A percentile compares a stretch with the other conserved stretches of the same genome.
Conservation (phyloP, 805 yeast species). For the Myxozyma vanderwaltii region DNA sequence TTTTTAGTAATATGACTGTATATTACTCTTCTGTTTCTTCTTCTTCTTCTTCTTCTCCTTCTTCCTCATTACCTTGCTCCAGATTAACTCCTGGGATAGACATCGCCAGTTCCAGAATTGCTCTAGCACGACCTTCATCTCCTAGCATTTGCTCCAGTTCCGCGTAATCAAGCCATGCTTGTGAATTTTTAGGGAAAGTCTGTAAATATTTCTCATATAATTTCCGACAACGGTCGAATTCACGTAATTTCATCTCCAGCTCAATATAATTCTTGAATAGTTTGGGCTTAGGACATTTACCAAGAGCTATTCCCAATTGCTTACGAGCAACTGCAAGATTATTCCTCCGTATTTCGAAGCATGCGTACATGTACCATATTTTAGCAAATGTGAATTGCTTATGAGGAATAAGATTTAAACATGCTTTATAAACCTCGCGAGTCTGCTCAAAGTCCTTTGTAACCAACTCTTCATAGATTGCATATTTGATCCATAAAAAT, state of each 20-base stretch:
- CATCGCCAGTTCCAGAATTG: constrained; percentile 58
- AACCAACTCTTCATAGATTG: constrained; percentile 61
- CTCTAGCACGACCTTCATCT: constrained; percentile 69
- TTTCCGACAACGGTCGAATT: constrained; percentile 77
- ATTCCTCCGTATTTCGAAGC: constrained; percentile 71
- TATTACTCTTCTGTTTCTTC: not conserved
- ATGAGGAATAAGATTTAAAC: constrained; percentile 59
- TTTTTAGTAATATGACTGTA: not conserved
- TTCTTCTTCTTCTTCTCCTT: constrained; percentile 5
- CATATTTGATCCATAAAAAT: constrained; percentile 67
- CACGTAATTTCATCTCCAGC: constrained; percentile 67
- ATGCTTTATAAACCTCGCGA: constrained; percentile 53
- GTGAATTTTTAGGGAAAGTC: constrained; percentile 46
- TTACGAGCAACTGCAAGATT: constrained; percentile 59
- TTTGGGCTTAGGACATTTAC: constrained; percentile 61
- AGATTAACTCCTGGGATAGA: constrained; percentile 30
- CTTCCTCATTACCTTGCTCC: constrained; percentile 4
- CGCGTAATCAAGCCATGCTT: constrained; percentile 66
- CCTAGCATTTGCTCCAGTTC: constrained; percentile 66
- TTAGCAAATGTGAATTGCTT: constrained; percentile 65
- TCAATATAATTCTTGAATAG: constrained; percentile 65
- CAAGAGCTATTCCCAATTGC: constrained; percentile 71
- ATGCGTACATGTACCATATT: constrained; percentile 69
- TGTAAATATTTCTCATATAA: constrained; percentile 70
- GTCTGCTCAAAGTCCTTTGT: constrained; percentile 50